These are phyloP conservation scores for Capronia epimyces DNA, from an alignment of 2,329 filamentous ascomycete species.

Conservation along the genomic window DNA sequence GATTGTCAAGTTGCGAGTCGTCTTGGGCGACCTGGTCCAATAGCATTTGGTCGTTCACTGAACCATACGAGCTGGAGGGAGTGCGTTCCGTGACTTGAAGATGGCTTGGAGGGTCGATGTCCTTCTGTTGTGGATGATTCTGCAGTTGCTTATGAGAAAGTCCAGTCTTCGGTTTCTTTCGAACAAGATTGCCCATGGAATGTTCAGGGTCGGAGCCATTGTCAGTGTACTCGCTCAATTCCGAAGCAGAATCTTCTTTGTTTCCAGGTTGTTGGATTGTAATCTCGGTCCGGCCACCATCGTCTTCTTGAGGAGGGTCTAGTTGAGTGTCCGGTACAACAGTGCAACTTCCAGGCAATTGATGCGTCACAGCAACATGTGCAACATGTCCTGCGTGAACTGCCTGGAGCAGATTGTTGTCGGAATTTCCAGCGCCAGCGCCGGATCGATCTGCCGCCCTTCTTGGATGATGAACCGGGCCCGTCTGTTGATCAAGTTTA, in stretches of 20 bases:
- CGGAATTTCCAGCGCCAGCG: background rate
- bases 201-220: background rate
- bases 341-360: background rate
- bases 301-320: background rate
- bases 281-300: background rate
- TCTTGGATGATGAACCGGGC: background rate
- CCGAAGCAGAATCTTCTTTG: constrained; percentile 2
- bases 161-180: background rate
- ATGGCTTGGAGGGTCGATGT: background rate
- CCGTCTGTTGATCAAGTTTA: constrained; percentile 1
- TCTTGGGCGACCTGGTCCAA: constrained; percentile 12
- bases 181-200: background rate
- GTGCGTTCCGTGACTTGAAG: background rate
- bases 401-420: background rate
- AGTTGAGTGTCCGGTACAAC: constrained; percentile 19
- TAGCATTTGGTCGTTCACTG: constrained; percentile 19
- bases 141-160: background rate
- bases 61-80: constrained; percentile 15
- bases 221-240: constrained; percentile 4
- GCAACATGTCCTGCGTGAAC: background rate
- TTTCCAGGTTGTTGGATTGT: background rate
- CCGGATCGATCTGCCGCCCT: constrained; percentile 13
- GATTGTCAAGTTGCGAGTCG: constrained; percentile 1
- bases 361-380: background rate
- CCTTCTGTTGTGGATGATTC: background rate